A percentile compares a stretch with the other conserved stretches of the same genome.
These are phyloP conservation scores for Cadophora sp. DNA, from an alignment of 2,329 filamentous ascomycete species.

Conservation along the genomic window DNA sequence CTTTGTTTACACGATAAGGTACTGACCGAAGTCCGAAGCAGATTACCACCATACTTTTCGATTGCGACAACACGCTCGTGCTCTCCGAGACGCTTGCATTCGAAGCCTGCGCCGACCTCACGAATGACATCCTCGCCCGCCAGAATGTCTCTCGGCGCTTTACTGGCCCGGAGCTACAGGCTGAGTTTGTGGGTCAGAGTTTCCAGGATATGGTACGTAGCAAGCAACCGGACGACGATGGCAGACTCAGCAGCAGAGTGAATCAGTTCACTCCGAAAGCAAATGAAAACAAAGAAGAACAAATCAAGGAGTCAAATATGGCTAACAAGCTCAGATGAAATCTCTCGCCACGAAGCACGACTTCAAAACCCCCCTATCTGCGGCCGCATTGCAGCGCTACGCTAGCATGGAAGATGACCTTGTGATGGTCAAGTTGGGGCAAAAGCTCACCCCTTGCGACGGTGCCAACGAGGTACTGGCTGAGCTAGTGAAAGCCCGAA, in stretches of 20 bases:
- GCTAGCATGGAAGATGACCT: background rate
- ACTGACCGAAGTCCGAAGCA: background rate
- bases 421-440: background rate
- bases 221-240: constrained; percentile 77
- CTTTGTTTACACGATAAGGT: no score
- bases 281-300: background rate
- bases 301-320: background rate
- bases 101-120: constrained; percentile 86
- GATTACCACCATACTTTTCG: constrained; percentile 71
- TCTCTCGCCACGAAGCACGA: background rate
- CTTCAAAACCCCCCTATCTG: background rate
- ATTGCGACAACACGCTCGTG: constrained; percentile 91
- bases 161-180: constrained; percentile 78
- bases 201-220: constrained; percentile 88
- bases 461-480: background rate
- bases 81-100: constrained; percentile 90
- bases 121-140: constrained; percentile 81
- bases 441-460: background rate
- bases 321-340: background rate
- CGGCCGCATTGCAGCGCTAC: background rate
- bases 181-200: constrained; percentile 91
- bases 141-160: constrained; percentile 71
- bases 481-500: background rate
- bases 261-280: background rate
- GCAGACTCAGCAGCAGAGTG: constrained; percentile 59